phyloP scores from a whole-genome alignment of 148 eudicot genomes.

The Tetragonia tetragonoides region DNA sequence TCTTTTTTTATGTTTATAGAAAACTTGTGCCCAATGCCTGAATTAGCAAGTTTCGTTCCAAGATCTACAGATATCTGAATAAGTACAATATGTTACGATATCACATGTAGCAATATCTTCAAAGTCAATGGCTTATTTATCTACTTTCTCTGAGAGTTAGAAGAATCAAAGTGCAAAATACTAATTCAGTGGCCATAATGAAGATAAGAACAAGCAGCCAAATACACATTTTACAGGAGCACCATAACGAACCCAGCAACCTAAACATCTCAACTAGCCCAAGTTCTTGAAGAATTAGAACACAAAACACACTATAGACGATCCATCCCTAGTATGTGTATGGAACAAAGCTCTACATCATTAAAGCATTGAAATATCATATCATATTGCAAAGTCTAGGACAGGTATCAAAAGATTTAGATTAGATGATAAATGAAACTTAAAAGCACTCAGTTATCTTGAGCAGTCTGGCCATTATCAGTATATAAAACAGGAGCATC shows the following conservation, averaged over 20 bases:
- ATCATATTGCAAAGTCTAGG: neutral
- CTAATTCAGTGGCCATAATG: neutral
- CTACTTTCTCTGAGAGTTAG: neutral
- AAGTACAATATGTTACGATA: neutral
- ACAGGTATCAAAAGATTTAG: neutral
- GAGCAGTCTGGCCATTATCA: neutral
- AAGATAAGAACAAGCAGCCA: neutral
- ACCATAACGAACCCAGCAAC: neutral
- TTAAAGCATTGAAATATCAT: neutral
- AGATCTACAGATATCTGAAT: too few relatives aligned
- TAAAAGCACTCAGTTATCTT: neutral
- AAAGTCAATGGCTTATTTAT: neutral
- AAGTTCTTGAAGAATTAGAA: neutral
- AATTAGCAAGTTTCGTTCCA: neutral
- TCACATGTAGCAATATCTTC: neutral
- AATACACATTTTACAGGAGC: neutral
- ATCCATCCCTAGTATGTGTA: neutral
- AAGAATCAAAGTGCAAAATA: neutral
- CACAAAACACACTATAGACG: neutral
- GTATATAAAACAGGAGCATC: neutral
- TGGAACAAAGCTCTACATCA: neutral
- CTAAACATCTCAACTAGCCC: neutral
- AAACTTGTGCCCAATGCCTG: neutral
- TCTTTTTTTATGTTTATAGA: too few relatives aligned
- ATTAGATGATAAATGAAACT: neutral